A percentile compares a stretch with the other conserved stretches of the same genome.
Evolutionary conservation across 1,284 basidiomycete genomes (phyloP).

Genomic region (Cutaneotrichosporon spelunceum): DNA sequence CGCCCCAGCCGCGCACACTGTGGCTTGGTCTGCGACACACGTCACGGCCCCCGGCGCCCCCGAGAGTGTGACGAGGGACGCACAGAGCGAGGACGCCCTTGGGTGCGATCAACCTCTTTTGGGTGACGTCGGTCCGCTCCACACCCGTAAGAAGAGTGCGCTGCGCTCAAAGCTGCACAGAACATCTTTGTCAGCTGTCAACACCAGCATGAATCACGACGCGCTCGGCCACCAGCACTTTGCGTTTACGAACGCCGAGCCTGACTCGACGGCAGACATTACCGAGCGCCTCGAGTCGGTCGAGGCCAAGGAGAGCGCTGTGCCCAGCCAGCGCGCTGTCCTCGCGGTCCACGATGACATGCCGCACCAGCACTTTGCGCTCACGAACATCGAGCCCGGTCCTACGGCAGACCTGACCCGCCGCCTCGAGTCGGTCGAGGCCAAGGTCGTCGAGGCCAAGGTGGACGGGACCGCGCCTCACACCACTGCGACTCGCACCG

Average conservation of each 20-base stretch:
- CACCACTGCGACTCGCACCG: neutral
- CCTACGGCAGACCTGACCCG: neutral
- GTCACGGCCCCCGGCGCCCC: neutral
- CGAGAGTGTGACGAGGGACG: neutral
- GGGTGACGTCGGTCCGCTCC: neutral
- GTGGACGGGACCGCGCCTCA: neutral
- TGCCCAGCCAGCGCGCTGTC: neutral
- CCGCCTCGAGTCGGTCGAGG: neutral
- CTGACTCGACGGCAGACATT: neutral
- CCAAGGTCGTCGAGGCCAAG: neutral
- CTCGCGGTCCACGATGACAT: neutral
- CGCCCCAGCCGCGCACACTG: no score
- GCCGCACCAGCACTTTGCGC: neutral
- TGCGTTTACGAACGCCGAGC: neutral
- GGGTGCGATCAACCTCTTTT: neutral
- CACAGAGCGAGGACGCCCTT: neutral
- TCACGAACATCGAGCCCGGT: neutral
- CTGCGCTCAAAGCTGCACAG: neutral
- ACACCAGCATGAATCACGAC: neutral
- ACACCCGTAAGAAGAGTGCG: neutral
- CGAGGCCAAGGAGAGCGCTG: neutral
- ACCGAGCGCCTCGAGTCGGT: neutral
- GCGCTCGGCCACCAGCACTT: neutral
- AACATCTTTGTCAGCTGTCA: neutral
- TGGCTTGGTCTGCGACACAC: no score